These are phyloP conservation scores for Rhizopus arrhizus DNA, from an alignment of 371 early-diverging fungal species.

Conservation along the genomic window DNA sequence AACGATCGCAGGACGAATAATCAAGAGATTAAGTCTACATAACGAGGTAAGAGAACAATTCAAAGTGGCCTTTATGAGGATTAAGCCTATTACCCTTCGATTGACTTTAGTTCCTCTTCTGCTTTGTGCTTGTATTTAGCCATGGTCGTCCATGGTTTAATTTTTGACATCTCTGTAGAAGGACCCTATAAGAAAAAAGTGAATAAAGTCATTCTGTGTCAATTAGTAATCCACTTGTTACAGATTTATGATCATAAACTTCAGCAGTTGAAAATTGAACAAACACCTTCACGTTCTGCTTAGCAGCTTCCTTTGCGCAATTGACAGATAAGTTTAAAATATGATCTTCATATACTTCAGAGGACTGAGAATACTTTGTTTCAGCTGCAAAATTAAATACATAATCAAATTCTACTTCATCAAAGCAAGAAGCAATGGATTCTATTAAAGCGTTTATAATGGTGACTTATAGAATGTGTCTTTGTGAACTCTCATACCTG, in stretches of 20 bases:
- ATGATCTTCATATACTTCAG: slow-evolving; percentile 86
- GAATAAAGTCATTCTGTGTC: background rate
- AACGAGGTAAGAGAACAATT: background rate
- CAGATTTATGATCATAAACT: slow-evolving; percentile 81
- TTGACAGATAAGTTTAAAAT: slow-evolving; percentile 72
- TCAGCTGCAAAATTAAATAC: slow-evolving; percentile 92
- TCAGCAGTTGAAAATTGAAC: slow-evolving; percentile 88
- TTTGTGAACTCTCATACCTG: slow-evolving; percentile 53
- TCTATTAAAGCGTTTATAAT: slow-evolving; percentile 31
- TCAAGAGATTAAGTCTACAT: slow-evolving; percentile 70
- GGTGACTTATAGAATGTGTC: background rate
- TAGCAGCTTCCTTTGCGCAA: slow-evolving; percentile 83
- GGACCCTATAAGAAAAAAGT: slow-evolving; percentile 54
- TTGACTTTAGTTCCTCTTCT: slow-evolving; percentile 73
- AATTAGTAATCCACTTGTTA: slow-evolving; percentile 25
- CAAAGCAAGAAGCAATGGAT: slow-evolving; percentile 75
- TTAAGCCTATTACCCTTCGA: slow-evolving; percentile 41
- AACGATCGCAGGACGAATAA: slow-evolving; percentile 88
- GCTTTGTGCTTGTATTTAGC: slow-evolving; percentile 81
- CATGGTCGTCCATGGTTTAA: slow-evolving; percentile 84
- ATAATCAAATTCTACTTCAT: slow-evolving; percentile 77
- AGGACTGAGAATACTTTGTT: slow-evolving; percentile 85
- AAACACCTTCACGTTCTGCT: slow-evolving; percentile 71
- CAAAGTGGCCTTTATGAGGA: background rate
- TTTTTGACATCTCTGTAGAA: slow-evolving; percentile 68